Evolutionary conservation across 106 monocot genomes (phyloP).

Genomic region (Dendrobium nobile): DNA sequence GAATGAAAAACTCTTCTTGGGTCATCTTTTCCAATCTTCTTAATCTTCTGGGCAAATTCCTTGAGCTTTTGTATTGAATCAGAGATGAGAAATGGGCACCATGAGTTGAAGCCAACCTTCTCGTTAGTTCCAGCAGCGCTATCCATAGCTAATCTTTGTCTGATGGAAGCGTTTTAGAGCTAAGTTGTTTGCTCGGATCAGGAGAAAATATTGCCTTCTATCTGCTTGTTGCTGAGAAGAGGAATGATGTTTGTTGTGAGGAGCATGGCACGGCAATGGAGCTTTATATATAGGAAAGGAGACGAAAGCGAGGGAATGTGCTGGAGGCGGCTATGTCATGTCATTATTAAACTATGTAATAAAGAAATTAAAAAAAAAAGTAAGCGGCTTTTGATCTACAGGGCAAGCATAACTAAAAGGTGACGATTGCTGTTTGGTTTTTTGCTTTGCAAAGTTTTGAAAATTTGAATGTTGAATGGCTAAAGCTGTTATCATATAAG

Average conservation of each 20-base stretch:
- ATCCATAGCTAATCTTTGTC: neutral
- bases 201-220: too few relatives aligned
- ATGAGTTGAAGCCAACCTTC: neutral
- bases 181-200: too few relatives aligned
- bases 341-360: neutral
- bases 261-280: neutral
- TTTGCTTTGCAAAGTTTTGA: too few relatives aligned
- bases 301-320: neutral
- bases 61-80: conserved; percentile 3
- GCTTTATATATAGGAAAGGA: neutral
- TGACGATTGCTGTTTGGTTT: too few relatives aligned
- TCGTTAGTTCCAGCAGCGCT: neutral
- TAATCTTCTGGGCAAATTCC: conserved; percentile 12
- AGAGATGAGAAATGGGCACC: neutral
- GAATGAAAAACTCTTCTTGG: conserved; percentile 43
- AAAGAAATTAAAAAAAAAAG: neutral
- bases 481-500: too few relatives aligned
- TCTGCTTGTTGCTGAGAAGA: neutral
- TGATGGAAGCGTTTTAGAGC: too few relatives aligned
- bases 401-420: too few relatives aligned
- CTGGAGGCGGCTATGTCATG: neutral
- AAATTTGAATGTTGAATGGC: too few relatives aligned
- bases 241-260: neutral
- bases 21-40: conserved; percentile 36
- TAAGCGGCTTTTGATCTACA: neutral